Conservation (phyloP, 2,329 filamentous ascomycete species). For the Talaromyces sp. region DNA sequence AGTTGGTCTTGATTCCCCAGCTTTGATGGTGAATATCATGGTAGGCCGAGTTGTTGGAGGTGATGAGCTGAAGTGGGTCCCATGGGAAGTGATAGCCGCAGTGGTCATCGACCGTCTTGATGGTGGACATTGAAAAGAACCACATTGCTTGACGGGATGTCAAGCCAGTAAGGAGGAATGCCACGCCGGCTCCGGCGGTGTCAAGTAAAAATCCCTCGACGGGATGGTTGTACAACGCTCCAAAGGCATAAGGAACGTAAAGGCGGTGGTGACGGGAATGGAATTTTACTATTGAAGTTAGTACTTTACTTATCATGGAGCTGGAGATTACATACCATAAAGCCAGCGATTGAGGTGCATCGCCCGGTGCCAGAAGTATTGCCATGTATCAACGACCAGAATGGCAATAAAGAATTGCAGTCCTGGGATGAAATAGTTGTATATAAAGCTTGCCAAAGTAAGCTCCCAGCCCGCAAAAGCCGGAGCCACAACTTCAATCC, state of each 20-base stretch:
- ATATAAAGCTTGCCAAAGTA: conserved; percentile 69
- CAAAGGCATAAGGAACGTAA: conserved; percentile 96
- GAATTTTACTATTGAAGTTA: conserved; percentile 65
- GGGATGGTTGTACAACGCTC: conserved; percentile 94
- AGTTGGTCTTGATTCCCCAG: conserved; percentile 85
- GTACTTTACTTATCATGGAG: neutral
- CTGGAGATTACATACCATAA: conserved; percentile 66
- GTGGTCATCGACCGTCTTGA: conserved; percentile 98
- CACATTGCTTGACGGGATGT: conserved; percentile 80
- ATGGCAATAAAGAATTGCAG: conserved; percentile 75
- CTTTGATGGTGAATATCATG: conserved; percentile 99
- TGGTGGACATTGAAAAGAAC: conserved; percentile 84
- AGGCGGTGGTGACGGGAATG: conserved; percentile 95
- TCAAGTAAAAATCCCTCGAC: conserved; percentile 92
- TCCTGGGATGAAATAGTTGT: conserved; percentile 72
- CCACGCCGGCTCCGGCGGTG: conserved; percentile 80
- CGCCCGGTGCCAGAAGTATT: conserved; percentile 92
- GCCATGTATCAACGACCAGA: conserved; percentile 87
- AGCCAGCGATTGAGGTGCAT: conserved; percentile 99
- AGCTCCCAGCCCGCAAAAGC: conserved; percentile 85
- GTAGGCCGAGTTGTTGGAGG: conserved; percentile 92
- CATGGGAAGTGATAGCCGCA: conserved; percentile 95
- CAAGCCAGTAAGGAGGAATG: conserved; percentile 78
- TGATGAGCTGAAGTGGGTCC: conserved; percentile 88
- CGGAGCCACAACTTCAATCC: conserved; percentile 56